A percentile compares a stretch with the other conserved stretches of the same genome.
Conservation (phyloP, 805 yeast species). For the Starmerella sirachaensis region DNA sequence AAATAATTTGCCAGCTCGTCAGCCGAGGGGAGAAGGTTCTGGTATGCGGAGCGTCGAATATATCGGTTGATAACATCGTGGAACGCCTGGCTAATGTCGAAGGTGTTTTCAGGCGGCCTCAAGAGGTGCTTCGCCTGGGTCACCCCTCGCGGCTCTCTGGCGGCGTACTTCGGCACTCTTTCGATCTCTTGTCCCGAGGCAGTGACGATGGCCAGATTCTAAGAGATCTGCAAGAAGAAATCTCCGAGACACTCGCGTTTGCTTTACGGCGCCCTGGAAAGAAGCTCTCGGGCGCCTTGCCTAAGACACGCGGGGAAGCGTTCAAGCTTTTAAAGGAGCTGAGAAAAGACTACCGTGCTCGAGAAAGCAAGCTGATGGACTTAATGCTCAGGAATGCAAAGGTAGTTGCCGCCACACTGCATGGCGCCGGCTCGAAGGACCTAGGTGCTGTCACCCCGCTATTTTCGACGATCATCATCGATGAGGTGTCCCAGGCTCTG, state of each 20-base stretch:
- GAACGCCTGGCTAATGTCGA: conserved; percentile 48
- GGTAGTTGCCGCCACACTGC: conserved; percentile 73
- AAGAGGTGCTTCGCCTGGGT: conserved; percentile 65
- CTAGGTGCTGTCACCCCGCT: conserved; percentile 37
- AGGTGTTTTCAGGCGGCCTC: conserved; percentile 37
- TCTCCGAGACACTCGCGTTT: conserved; percentile 46
- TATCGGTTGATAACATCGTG: conserved; percentile 60
- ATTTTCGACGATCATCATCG: conserved; percentile 77
- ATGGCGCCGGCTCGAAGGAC: conserved; percentile 72
- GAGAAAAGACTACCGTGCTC: conserved; percentile 51
- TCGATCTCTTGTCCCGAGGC: conserved; percentile 56
- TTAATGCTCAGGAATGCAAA: conserved; percentile 49
- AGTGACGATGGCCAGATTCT: conserved; percentile 50
- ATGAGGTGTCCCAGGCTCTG: conserved; percentile 87
- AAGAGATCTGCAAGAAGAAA: conserved; percentile 58
- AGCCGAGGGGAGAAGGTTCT: conserved; percentile 45
- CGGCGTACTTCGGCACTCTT: conserved; percentile 52
- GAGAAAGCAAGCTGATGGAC: conserved; percentile 53
- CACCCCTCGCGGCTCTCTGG: conserved; percentile 81
- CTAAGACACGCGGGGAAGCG: conserved; percentile 33
- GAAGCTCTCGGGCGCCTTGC: conserved; percentile 34
- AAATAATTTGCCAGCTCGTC: conserved; percentile 61
- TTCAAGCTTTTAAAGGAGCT: conserved; percentile 59
- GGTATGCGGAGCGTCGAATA: conserved; percentile 90
- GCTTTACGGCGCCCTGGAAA: conserved; percentile 39